Evolutionary conservation across 148 eudicot species (phyloP), one percentile per base, ranked within the genome.

Genomic region (Spergularia marina): DNA sequence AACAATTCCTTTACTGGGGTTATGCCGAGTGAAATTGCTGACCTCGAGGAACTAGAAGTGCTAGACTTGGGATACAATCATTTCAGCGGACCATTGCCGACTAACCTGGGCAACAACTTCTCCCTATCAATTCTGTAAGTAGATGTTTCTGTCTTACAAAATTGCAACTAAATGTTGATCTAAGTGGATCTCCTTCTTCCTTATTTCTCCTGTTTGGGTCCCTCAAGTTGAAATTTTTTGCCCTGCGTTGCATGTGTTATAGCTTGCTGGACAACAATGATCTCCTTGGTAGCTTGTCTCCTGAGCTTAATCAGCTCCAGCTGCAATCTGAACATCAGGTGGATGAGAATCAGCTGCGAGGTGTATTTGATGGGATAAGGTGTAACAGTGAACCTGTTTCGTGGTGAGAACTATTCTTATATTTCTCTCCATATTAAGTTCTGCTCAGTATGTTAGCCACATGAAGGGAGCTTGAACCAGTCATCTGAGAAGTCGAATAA

Each of bases 51-150:
- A 74, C 77, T 88, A 34, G 80, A 88, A 74, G 78, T 84, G 73
- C 55, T 88, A 77, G 89, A 88, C 80, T 81, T 88, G 67, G 88
- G 85, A 39, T 71, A 81, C 80, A 88, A 88, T 63, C 80, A 86
- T 65, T 83, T 88, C 70, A 84, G 73, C 34, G 88, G 88, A 52
- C 76, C 81, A 13, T 55, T 86, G 74, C 85, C 91, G 14, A 74
- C 78, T 61, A 80, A 84, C 57, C 68, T 88, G 23, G 85, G 77
- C 73, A 78, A 79, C 67, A 83, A 83, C 67, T 77, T 81, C 10
- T 83, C 91, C 21, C 78, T 88, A 36, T 80, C 85, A 40, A 78
- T 81, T 81, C 85, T 86, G 91, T 88, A 66, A 88, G 88, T 79
- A 57, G 12, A 12, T 16, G 49, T n/a, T 71, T 17, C 17, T 49